Evolutionary conservation across 139 green algal genomes (phyloP).

Genomic region (Asterochloris sp.): DNA sequence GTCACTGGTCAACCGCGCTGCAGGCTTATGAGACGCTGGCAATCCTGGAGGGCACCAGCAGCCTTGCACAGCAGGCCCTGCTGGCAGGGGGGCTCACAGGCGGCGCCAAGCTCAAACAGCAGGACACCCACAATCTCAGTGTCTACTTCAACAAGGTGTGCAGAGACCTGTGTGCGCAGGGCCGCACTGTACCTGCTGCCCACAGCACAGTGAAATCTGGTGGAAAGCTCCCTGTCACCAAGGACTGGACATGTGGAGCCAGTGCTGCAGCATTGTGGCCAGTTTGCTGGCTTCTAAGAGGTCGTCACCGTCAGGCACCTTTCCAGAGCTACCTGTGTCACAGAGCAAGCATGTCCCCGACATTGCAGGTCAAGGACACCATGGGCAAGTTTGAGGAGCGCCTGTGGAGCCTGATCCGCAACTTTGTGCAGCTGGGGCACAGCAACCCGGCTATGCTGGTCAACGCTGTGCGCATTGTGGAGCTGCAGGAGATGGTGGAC

Average conservation of each 20-base stretch:
- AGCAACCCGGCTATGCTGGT: constrained; percentile 70
- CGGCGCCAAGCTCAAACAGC: constrained; percentile 28
- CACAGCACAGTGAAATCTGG: background rate
- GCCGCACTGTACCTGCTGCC: background rate
- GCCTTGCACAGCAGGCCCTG: constrained; percentile 59
- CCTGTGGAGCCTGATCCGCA: constrained; percentile 60
- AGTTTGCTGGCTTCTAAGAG: no score
- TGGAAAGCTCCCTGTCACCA: background rate
- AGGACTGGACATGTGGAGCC: no score
- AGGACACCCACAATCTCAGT: constrained; percentile 38
- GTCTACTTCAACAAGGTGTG: constrained; percentile 48
- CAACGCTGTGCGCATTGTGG: constrained; percentile 66
- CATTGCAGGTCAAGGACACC: constrained; percentile 39
- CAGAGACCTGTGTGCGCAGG: background rate
- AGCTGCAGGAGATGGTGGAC: constrained; percentile 74
- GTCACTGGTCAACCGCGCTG: background rate
- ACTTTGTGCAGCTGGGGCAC: constrained; percentile 50
- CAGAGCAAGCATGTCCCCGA: background rate
- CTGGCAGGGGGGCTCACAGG: constrained; percentile 3
- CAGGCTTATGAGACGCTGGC: constrained; percentile 45
- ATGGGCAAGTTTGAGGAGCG: constrained; percentile 66
- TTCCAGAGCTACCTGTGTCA: background rate
- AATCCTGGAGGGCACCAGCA: constrained; percentile 65
- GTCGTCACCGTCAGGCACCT: background rate
- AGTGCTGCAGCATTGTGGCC: no score